Evolutionary conservation across 73 alveolate genomes (phyloP).

Genomic region (Paramecium biaurelia): DNA sequence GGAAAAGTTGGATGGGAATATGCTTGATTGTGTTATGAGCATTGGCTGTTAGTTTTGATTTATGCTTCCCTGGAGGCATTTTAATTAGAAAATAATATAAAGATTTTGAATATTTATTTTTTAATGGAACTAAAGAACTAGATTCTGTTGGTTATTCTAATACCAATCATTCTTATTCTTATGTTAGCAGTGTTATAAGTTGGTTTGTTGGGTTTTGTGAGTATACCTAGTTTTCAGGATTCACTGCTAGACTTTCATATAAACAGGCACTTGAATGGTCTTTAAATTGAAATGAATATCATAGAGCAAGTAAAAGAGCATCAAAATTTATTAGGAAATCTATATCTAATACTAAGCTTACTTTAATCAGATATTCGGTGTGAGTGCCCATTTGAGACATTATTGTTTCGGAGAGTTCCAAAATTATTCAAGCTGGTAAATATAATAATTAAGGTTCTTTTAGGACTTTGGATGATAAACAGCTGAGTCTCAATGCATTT

Average conservation of each 20-base stretch:
- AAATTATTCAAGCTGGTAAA: conserved; percentile 36
- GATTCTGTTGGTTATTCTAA: conserved; percentile 30
- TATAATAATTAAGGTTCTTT: not conserved
- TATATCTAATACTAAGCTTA: conserved; percentile 47
- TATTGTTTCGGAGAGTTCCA: conserved; percentile 52
- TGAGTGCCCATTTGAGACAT: conserved; percentile 42
- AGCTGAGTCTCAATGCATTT: not conserved
- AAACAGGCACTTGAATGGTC: conserved; percentile 38
- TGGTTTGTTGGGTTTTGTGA: conserved; percentile 46
- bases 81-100: not conserved
- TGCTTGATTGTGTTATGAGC: not conserved
- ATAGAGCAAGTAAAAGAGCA: conserved; percentile 14
- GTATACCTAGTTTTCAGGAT: conserved; percentile 47
- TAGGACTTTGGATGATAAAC: conserved; percentile 40
- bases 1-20: not conserved
- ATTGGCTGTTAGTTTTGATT: not conserved
- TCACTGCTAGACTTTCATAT: conserved; percentile 38
- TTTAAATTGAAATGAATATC: conserved; percentile 38
- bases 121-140: conserved; percentile 50
- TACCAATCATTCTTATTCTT: conserved; percentile 38
- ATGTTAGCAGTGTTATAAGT: conserved; percentile 41
- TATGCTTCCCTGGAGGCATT: conserved; percentile 35
- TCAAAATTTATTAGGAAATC: not conserved
- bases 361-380: conserved; percentile 47
- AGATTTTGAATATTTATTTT: not conserved